phyloP scores from a whole-genome alignment of 148 eudicot genomes.

The Hydrangea macrophylla region DNA sequence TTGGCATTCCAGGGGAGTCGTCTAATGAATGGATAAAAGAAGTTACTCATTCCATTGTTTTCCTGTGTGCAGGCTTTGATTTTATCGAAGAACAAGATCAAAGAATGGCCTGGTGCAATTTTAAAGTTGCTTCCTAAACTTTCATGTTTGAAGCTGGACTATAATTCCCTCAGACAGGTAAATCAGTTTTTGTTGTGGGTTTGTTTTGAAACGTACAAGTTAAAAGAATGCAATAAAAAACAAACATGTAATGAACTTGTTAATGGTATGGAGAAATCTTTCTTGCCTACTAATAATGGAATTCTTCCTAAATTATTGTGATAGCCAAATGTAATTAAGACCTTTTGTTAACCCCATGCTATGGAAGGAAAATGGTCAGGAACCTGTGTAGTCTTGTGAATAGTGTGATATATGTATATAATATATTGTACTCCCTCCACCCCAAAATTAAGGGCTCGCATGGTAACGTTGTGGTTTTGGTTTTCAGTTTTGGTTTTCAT shows the following conservation, averaged over 20 bases:
- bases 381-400: too few species aligned
- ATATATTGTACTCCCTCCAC: too few species aligned
- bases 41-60: constrained; percentile 8
- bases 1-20: background rate
- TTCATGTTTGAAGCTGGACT: constrained; percentile 77
- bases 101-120: constrained; percentile 77
- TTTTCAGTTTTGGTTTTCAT: too few species aligned
- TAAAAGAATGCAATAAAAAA: background rate
- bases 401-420: too few species aligned
- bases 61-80: constrained; percentile 62
- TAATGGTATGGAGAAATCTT: background rate
- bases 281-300: background rate
- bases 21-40: too few species aligned
- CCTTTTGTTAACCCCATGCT: background rate
- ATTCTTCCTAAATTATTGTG: background rate
- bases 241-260: background rate
- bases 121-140: constrained; percentile 71
- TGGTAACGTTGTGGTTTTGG: too few species aligned
- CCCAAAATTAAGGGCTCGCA: too few species aligned
- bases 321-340: background rate
- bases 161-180: constrained; percentile 83
- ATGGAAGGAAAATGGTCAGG: background rate
- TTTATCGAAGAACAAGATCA: constrained; percentile 90
- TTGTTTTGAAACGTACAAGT: background rate
- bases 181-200: constrained; percentile 1